Evolutionary conservation across 2,329 filamentous ascomycete genomes (phyloP).

Genomic region (Capronia americana): DNA sequence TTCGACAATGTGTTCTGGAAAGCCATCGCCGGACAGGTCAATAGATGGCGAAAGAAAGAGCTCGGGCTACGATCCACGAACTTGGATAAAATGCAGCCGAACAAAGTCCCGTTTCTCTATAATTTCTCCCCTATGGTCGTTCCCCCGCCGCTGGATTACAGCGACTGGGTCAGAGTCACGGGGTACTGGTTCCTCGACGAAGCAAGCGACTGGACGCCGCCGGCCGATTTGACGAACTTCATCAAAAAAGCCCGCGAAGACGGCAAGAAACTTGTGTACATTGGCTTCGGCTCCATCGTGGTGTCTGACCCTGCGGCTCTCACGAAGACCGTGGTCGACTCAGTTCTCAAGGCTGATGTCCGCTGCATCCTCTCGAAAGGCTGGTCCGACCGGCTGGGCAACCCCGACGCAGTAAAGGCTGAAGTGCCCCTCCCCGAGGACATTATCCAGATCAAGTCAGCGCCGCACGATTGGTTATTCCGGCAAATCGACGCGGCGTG

Average conservation of each 20-base stretch:
- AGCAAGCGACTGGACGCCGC: constrained; percentile 68
- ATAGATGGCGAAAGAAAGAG: constrained; percentile 84
- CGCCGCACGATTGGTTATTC: constrained; percentile 97
- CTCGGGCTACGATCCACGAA: constrained; percentile 80
- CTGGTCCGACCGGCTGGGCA: constrained; percentile 85
- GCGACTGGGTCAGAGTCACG: constrained; percentile 95
- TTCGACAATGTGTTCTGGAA: constrained; percentile 98
- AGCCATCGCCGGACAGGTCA: constrained; percentile 87
- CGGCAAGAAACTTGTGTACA: constrained; percentile 90
- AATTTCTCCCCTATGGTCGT: constrained; percentile 96
- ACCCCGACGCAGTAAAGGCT: constrained; percentile 62
- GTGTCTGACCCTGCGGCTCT: constrained; percentile 87
- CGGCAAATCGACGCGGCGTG: constrained; percentile 89
- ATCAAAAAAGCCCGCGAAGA: constrained; percentile 83
- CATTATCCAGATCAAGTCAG: constrained; percentile 86
- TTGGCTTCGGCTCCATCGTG: constrained; percentile 95
- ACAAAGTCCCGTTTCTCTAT: constrained; percentile 98
- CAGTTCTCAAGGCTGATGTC: constrained; percentile 87
- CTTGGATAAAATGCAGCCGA: constrained; percentile 89
- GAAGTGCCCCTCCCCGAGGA: constrained; percentile 76
- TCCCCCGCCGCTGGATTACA: constrained; percentile 91
- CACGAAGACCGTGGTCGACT: constrained; percentile 91
- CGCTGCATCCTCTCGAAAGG: constrained; percentile 95
- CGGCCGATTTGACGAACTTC: constrained; percentile 76
- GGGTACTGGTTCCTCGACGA: constrained; percentile 99